These are phyloP conservation scores for Pleurotus salmoneostramineus DNA, from an alignment of 768 basidiomycete genomes.

Conservation along the genomic window DNA sequence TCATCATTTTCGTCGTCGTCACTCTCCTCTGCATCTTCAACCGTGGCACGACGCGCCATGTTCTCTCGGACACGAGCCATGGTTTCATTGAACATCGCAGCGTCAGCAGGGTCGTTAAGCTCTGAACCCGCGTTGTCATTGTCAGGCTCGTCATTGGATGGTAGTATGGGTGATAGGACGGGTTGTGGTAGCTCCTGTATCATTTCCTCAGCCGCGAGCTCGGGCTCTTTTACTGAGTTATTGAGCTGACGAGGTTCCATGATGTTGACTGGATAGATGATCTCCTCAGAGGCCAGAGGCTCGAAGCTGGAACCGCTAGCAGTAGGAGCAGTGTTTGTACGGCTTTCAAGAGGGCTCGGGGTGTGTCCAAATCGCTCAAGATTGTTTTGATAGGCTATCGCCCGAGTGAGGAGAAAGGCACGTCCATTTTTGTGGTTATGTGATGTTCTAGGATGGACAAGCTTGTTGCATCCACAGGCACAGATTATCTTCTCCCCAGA, in stretches of 20 bases:
- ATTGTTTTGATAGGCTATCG: not conserved
- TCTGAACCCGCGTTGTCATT: not conserved
- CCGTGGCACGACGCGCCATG: not conserved
- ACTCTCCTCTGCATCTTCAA: not conserved
- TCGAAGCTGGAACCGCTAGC: not conserved
- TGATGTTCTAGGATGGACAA: not conserved
- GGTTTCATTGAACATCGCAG: not conserved
- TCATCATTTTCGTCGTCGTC: not conserved
- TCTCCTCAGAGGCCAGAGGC: not conserved
- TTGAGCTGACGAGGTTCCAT: no score
- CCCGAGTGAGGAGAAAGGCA: not conserved
- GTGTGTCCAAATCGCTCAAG: not conserved
- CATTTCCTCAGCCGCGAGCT: no score
- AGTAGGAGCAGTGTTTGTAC: not conserved
- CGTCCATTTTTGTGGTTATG: constrained; percentile 5
- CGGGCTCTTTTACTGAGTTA: no score
- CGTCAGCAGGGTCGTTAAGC: no score
- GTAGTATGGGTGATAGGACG: not conserved
- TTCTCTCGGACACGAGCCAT: not conserved
- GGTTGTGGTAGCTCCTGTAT: no score
- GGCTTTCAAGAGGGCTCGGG: not conserved
- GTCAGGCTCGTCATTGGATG: not conserved
- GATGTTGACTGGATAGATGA: no score
- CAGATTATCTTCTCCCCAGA: not conserved
- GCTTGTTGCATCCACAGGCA: not conserved